These are phyloP conservation scores for Casuarina equisetifolia DNA, from an alignment of 306 rosid species.

Conservation along the genomic window DNA sequence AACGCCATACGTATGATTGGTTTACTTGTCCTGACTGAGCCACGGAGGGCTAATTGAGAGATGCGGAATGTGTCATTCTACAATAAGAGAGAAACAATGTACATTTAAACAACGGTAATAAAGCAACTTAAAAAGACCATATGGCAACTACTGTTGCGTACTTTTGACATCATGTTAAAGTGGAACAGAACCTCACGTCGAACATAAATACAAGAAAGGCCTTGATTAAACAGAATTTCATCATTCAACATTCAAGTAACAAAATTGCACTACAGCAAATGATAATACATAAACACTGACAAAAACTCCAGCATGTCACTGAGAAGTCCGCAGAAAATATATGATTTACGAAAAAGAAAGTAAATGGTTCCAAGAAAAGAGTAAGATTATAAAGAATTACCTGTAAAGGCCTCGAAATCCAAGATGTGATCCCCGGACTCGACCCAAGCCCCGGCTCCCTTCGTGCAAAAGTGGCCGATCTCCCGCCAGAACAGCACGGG, in stretches of 20 bases:
- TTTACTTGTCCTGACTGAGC: slow-evolving; percentile 27
- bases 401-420: slow-evolving; percentile 36
- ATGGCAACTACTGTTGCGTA: too few relatives aligned
- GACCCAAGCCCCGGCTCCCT: slow-evolving; percentile 17
- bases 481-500: slow-evolving; percentile 36
- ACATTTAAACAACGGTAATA: background rate
- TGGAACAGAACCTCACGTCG: background rate
- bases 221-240: slow-evolving; percentile 7
- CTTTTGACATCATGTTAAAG: background rate
- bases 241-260: background rate
- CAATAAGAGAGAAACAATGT: slow-evolving; percentile 1
- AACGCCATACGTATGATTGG: slow-evolving; percentile 53
- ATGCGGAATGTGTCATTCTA: slow-evolving; percentile 46
- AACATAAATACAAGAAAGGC: background rate
- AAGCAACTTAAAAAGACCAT: background rate
- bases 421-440: slow-evolving; percentile 13
- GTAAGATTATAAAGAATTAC: slow-evolving; percentile 27
- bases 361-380: background rate
- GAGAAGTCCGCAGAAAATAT: too few relatives aligned
- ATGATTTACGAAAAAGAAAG: background rate
- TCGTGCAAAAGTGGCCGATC: slow-evolving; percentile 22
- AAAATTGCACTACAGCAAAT: background rate
- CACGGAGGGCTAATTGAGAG: slow-evolving; percentile 38
- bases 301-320: background rate
- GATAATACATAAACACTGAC: background rate